Conservation (phyloP, 2,329 filamentous ascomycete genomes). For the Trichophyton verrucosum region DNA sequence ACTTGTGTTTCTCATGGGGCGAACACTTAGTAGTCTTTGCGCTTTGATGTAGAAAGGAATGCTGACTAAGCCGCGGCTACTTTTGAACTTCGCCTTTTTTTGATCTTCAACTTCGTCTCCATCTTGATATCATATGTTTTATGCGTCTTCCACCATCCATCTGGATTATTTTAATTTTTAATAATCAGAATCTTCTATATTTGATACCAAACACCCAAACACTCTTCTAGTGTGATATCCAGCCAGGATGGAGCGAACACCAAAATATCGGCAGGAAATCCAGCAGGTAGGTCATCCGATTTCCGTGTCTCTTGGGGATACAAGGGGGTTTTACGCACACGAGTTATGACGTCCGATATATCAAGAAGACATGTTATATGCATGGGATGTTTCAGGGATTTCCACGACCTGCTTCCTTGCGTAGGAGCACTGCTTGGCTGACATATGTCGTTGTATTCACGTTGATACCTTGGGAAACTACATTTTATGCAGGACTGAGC, state of each 20-base stretch:
- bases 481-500: neutral
- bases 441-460: neutral
- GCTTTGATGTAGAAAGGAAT: no score
- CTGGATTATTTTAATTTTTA: neutral
- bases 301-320: no score
- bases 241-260: slow-evolving; percentile 57
- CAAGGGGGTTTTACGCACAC: neutral
- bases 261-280: slow-evolving; percentile 95
- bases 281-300: slow-evolving; percentile 58
- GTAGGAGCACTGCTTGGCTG: neutral
- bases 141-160: neutral
- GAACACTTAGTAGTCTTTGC: no score
- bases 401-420: neutral
- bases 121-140: neutral
- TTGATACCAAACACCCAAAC: neutral
- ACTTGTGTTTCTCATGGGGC: no score
- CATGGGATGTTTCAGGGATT: neutral
- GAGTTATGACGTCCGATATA: neutral
- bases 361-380: neutral
- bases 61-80: neutral
- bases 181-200: neutral
- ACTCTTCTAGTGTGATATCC: neutral
- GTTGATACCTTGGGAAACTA: neutral
- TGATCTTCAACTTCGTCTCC: neutral
- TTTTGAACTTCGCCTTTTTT: neutral